Percentiles rank a stretch among this genome's conserved stretches.
phyloP scores from a whole-genome alignment of 75 land plant species.

The Pinus taeda region DNA sequence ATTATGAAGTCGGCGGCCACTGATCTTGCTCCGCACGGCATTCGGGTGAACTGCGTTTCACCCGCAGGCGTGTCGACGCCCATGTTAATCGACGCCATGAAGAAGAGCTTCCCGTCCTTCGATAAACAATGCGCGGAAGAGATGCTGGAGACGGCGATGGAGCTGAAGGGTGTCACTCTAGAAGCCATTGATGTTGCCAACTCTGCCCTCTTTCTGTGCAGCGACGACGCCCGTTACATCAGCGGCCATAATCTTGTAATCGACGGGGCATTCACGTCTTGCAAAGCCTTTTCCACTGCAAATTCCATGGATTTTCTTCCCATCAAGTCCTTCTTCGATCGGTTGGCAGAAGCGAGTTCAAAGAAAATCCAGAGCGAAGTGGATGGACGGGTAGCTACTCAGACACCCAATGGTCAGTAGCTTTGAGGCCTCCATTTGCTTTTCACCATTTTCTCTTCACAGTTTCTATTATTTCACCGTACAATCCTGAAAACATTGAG shows the following conservation, averaged over 20 bases:
- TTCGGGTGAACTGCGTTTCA: slow-evolving; percentile 21
- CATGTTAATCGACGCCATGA: neutral
- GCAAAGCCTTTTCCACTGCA: neutral
- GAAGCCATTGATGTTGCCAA: slow-evolving; percentile 11
- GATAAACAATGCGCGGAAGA: neutral
- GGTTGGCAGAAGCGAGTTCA: too few relatives aligned
- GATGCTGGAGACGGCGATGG: neutral
- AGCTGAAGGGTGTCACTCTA: slow-evolving; percentile 7
- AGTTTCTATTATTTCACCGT: too few relatives aligned
- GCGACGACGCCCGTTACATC: slow-evolving; percentile 15
- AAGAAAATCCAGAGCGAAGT: too few relatives aligned
- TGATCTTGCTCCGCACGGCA: slow-evolving; percentile 14
- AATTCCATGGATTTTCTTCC: neutral
- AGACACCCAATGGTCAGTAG: too few relatives aligned
- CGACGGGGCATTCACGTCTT: slow-evolving; percentile 15
- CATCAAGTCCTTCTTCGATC: too few relatives aligned
- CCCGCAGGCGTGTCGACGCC: slow-evolving; percentile 12
- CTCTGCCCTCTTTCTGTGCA: slow-evolving; percentile 21
- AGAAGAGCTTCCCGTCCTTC: neutral
- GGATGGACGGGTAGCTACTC: too few relatives aligned
- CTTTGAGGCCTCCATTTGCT: too few relatives aligned
- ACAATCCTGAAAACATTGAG: too few relatives aligned
- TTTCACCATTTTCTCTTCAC: too few relatives aligned
- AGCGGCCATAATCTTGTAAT: slow-evolving; percentile 23
- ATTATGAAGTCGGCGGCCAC: slow-evolving; percentile 14